Evolutionary conservation across 1,139 yeast genomes (phyloP).

Genomic region (Taphrina confusa): DNA sequence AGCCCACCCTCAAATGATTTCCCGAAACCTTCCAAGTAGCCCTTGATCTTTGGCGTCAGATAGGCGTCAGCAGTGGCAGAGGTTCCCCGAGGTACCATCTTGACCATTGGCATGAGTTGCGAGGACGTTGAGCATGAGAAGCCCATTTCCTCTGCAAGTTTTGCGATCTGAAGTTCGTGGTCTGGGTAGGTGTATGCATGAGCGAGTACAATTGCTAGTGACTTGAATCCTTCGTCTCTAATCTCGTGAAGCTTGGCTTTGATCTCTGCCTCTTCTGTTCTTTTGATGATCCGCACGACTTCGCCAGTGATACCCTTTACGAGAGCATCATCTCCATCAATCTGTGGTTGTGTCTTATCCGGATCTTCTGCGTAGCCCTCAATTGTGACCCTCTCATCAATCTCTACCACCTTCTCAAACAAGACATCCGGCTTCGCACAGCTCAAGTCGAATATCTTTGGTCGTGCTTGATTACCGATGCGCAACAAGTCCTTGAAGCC

Average conservation of each 20-base stretch:
- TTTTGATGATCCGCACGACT: constrained; percentile 56
- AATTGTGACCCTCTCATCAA: constrained; percentile 71
- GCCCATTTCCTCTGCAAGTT: constrained; percentile 61
- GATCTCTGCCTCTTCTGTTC: constrained; percentile 53
- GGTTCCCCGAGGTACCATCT: constrained; percentile 68
- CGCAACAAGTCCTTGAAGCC: constrained; percentile 65
- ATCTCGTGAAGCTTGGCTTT: constrained; percentile 50
- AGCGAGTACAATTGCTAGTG: constrained; percentile 66
- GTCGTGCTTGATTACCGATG: constrained; percentile 75
- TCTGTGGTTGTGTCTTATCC: constrained; percentile 43
- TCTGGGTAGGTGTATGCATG: constrained; percentile 68
- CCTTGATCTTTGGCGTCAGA: constrained; percentile 68
- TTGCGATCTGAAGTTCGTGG: constrained; percentile 62
- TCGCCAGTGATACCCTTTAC: constrained; percentile 66
- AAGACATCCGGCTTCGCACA: constrained; percentile 61
- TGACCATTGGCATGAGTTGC: constrained; percentile 71
- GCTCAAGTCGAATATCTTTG: constrained; percentile 64
- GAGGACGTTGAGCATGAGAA: constrained; percentile 66
- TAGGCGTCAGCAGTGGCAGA: constrained; percentile 78
- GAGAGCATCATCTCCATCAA: constrained; percentile 46
- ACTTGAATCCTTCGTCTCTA: constrained; percentile 59
- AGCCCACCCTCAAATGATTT: constrained; percentile 60
- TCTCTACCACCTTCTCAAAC: constrained; percentile 64
- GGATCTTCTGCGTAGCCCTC: constrained; percentile 62
- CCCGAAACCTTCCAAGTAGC: constrained; percentile 62